Evolutionary conservation across 2,329 filamentous ascomycete genomes (phyloP), one percentile per base, ranked within the genome.

Genomic region (Nigrograna mackinnonii): DNA sequence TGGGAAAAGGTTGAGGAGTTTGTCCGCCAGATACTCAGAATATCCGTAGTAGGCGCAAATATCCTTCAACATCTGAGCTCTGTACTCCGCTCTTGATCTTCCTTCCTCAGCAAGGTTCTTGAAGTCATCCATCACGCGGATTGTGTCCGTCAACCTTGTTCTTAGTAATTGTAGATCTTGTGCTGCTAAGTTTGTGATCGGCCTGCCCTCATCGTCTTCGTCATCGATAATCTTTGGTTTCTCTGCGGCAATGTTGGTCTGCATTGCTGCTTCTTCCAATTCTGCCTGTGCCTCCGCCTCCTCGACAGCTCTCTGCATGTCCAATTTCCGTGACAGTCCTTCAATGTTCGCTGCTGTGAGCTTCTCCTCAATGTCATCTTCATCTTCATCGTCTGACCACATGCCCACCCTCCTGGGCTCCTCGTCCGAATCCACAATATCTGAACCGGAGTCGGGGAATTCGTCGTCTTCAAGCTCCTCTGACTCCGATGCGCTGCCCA

Each of bases 21-120:
- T 99, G 71, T 96, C 89, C 4, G 91, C 94, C n/a, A 99, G 80
- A 72, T 87, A 97, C 26, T 87, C 83, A 3, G 89, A 95, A 76
- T 99, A 99, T 46, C 92, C 91, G 67, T 99, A 99, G 78, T 99
- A 99, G 42, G 87, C 83, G 74, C 91, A 96, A 45, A 97, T 88
- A 62, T 99, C 94, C 71, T 90, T 88, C 47, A 97, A 72, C 41
- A 99, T 78, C 68, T 95, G 88, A 17, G 83, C 77, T 12, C 88
- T 90, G 69, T 99, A 97, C 64, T 97, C 94, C 38, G 87, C 82
- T 57, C 94, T 83, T 43, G 89, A 95, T 55, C 89, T 84, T 21
- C 85, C 87, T 28, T 87, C 81, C 66, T 96, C 88, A 18, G 84
- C 82, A 11, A 96, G 76, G 36, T 89, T 90, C 47, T 86, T 78